A percentile compares a stretch with the other conserved stretches of the same genome.
phyloP scores from a whole-genome alignment of 2,329 filamentous ascomycete genomes.

The Zasmidium citrigriseum region DNA sequence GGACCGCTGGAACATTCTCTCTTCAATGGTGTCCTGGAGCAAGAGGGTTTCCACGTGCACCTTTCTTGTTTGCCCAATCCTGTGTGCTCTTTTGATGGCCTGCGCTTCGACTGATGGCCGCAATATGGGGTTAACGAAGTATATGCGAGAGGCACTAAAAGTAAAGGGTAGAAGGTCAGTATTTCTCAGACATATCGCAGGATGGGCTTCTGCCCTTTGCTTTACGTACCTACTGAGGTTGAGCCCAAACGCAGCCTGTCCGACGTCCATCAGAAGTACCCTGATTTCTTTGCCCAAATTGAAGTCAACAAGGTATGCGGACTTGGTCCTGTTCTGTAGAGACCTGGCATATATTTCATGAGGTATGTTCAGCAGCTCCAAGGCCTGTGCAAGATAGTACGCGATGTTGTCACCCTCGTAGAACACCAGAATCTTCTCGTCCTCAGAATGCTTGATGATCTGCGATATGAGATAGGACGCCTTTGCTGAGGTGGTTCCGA shows the following conservation, averaged over 20 bases:
- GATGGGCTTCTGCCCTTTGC: not conserved
- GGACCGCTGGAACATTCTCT: slow-evolving; percentile 74
- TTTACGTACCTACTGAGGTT: no score
- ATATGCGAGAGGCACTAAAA: slow-evolving; percentile 81
- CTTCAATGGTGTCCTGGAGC: slow-evolving; percentile 76
- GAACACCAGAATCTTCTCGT: slow-evolving; percentile 88
- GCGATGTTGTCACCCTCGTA: slow-evolving; percentile 87
- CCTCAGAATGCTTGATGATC: slow-evolving; percentile 65
- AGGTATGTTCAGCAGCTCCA: slow-evolving; percentile 69
- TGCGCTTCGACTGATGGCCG: slow-evolving; percentile 84
- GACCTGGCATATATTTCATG: slow-evolving; percentile 68
- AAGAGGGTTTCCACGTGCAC: slow-evolving; percentile 88
- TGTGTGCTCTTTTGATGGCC: slow-evolving; percentile 84
- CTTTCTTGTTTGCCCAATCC: slow-evolving; percentile 77
- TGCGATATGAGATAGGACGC: slow-evolving; percentile 80
- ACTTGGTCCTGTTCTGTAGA: slow-evolving; percentile 57
- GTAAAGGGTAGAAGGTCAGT: no score
- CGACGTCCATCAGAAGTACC: slow-evolving; percentile 88
- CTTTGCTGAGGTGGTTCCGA: slow-evolving; percentile 85
- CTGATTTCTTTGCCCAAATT: slow-evolving; percentile 68
- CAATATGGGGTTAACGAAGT: slow-evolving; percentile 86
- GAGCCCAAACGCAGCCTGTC: slow-evolving; percentile 82
- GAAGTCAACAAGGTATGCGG: slow-evolving; percentile 78
- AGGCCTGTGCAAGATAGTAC: slow-evolving; percentile 78
- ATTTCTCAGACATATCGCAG: no score